A percentile compares a stretch with the other conserved stretches of the same genome.
phyloP scores from a whole-genome alignment of 441 rosid genomes.

The Gossypium gossypioides region DNA sequence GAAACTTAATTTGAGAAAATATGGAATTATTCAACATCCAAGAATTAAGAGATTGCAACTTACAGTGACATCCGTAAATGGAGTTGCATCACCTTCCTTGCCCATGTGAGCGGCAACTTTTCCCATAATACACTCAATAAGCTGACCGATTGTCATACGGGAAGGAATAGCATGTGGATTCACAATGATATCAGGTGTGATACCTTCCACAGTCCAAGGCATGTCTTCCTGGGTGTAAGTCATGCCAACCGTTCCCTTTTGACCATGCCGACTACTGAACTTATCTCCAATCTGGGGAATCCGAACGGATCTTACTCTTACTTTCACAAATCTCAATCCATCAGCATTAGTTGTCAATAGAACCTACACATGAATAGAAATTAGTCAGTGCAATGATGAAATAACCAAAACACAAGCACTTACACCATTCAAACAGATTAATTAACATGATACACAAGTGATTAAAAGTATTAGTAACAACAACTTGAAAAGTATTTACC shows the following conservation, averaged over 20 bases:
- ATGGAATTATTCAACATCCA: background rate
- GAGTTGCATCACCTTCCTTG: slow-evolving; percentile 96
- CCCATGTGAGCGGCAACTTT: slow-evolving; percentile 99
- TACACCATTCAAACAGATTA: slow-evolving; percentile 1
- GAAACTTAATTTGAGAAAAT: background rate
- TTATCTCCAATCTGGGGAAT: slow-evolving; percentile 98
- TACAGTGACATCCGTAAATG: slow-evolving; percentile 96
- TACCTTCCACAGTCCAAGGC: slow-evolving; percentile 99
- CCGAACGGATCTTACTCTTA: slow-evolving; percentile 89
- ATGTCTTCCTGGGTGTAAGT: slow-evolving; percentile 97
- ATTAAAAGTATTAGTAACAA: background rate
- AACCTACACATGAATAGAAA: slow-evolving; percentile 37
- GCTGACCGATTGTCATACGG: slow-evolving; percentile 98
- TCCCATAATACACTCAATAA: slow-evolving; percentile 96
- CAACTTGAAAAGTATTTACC: slow-evolving; percentile 33
- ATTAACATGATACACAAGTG: slow-evolving; percentile 6
- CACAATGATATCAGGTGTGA: slow-evolving; percentile 83
- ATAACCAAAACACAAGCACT: background rate
- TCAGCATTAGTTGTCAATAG: slow-evolving; percentile 91
- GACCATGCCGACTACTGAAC: slow-evolving; percentile 96
- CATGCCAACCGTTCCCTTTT: slow-evolving; percentile 99
- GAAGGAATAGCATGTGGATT: slow-evolving; percentile 99
- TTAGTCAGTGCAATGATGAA: background rate
- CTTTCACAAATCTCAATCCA: slow-evolving; percentile 95
- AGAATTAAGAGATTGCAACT: slow-evolving; percentile 20